Percentiles rank a stretch among this genome's conserved stretches.
Evolutionary conservation across 805 yeast species (phyloP).

Genomic region (Candida xiaguanensis): DNA sequence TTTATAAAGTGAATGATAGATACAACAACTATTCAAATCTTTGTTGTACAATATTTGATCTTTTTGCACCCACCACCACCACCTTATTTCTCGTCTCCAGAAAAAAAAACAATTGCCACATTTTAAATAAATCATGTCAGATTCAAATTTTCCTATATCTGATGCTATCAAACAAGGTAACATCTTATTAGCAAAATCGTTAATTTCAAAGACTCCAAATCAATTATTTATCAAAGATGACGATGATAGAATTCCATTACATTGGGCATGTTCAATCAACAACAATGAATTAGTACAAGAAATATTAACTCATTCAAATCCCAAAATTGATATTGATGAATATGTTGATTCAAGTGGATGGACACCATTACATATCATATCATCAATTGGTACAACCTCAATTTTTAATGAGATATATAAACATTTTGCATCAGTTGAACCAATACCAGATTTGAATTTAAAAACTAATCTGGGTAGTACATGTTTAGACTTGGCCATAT

Average conservation of each 20-base stretch:
- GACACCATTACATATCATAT: constrained; percentile 84
- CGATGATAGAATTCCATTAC: constrained; percentile 77
- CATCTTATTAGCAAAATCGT: constrained; percentile 44
- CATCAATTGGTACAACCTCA: constrained; percentile 63
- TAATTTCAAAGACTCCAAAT: constrained; percentile 49
- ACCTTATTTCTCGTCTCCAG: too few relatives aligned
- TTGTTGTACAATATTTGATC: too few relatives aligned
- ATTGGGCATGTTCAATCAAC: constrained; percentile 80
- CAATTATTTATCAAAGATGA: constrained; percentile 50
- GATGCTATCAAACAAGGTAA: constrained; percentile 68
- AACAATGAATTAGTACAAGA: constrained; percentile 49
- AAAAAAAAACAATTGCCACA: neutral
- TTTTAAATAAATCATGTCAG: constrained; percentile 1
- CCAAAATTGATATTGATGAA: constrained; percentile 57
- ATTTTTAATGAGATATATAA: constrained; percentile 36
- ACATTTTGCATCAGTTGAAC: constrained; percentile 24
- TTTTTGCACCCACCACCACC: too few relatives aligned
- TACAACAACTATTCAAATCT: too few relatives aligned
- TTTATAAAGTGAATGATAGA: too few relatives aligned
- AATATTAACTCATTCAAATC: constrained; percentile 17
- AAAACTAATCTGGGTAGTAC: constrained; percentile 71
- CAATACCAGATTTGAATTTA: constrained; percentile 57
- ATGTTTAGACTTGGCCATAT: constrained; percentile 69
- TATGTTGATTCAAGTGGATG: constrained; percentile 74
- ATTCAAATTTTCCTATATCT: constrained; percentile 34